Base-by-base conservation (phyloP, 192 early-diverging fungal species). In the Geranomyces michiganensis region DNA sequence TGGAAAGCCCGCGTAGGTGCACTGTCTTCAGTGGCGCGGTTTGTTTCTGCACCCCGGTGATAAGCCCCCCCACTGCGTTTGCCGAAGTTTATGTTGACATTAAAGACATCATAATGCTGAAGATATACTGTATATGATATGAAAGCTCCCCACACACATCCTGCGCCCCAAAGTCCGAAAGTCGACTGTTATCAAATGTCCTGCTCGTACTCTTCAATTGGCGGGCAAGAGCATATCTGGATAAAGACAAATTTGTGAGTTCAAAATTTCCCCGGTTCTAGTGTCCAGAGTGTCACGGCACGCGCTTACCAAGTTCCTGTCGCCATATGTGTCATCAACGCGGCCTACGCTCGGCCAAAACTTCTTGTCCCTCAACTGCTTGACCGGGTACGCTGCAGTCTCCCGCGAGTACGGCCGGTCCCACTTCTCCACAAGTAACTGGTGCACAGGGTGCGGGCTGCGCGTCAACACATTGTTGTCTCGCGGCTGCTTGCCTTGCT, bases 331-430 rank as follows among this genome's bases (percentile, higher is more conserved):
- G 75, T 99, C 97, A 76, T 99, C 97, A 55, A 84, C 79, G 27
- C 97, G 86, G 24, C 89, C 85, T 31, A 95, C 90, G n/a, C 91
- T 91, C 24, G 97, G 97, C 93, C 94, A 99, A 81, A 99, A 96
- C 90, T 99, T 99, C 84, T 88, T 89, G 77, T 91, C 89, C 65
- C 85, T 82, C 70, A 99, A 83, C 32, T 85, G 78, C 7, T 87
- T 77, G 80, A 96, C 73, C 1, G 97, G 97, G 85, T 90, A 99
- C 17, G 95, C 97, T 13, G 97, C 97, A 68, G 85, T 68, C 76
- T 94, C 85, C 62, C 97, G 85, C 53, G 89, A 77, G 80, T 99
- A 99, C 1, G 92, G 86, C 56, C 88, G 85, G 62, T 91, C 85
- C 97, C 97, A 99, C 41, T 85, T 85, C 36, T 92, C 92, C 24